Percentiles rank a stretch among this genome's conserved stretches.
phyloP scores from a whole-genome alignment of 2,329 filamentous ascomycete genomes.

The Monosporascus sp. region DNA sequence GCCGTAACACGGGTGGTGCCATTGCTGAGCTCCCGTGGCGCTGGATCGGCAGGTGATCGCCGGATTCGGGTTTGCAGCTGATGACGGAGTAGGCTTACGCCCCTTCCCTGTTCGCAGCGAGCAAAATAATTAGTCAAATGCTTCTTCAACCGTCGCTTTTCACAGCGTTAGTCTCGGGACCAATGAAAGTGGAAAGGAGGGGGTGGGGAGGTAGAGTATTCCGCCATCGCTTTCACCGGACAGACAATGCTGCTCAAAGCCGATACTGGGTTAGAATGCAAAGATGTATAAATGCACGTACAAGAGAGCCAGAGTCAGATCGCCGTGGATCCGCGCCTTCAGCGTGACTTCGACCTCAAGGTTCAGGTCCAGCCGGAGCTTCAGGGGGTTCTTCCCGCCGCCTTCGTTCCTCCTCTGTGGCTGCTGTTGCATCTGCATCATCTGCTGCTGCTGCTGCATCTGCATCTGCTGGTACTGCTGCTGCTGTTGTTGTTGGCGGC shows the following conservation, averaged over 20 bases:
- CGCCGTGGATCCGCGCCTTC: constrained; percentile 81
- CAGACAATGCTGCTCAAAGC: neutral
- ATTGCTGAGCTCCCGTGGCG: too few species aligned
- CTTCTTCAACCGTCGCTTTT: constrained; percentile 11
- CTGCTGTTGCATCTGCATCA: constrained; percentile 11
- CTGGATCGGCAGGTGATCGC: neutral
- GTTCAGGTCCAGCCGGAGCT: constrained; percentile 72
- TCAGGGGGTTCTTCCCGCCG: constrained; percentile 58
- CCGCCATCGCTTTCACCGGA: neutral
- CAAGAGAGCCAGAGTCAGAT: constrained; percentile 69
- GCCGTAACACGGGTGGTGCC: too few species aligned
- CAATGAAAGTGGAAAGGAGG: neutral
- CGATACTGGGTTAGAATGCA: constrained; percentile 5
- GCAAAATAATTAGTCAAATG: constrained; percentile 13
- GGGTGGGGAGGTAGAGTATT: neutral
- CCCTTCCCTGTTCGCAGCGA: constrained; percentile 15
- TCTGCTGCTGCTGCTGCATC: constrained; percentile 13
- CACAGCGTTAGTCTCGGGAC: neutral
- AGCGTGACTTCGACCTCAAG: constrained; percentile 80
- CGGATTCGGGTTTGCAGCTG: constrained; percentile 1
- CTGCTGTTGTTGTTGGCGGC: constrained; percentile 12
- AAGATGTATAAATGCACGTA: constrained; percentile 29
- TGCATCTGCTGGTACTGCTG: constrained; percentile 15
- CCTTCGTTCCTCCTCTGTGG: constrained; percentile 28
- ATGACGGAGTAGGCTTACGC: constrained; percentile 8